Evolutionary conservation across 192 early-diverging fungal species (phyloP).

Genomic region (Coemansia furcata): DNA sequence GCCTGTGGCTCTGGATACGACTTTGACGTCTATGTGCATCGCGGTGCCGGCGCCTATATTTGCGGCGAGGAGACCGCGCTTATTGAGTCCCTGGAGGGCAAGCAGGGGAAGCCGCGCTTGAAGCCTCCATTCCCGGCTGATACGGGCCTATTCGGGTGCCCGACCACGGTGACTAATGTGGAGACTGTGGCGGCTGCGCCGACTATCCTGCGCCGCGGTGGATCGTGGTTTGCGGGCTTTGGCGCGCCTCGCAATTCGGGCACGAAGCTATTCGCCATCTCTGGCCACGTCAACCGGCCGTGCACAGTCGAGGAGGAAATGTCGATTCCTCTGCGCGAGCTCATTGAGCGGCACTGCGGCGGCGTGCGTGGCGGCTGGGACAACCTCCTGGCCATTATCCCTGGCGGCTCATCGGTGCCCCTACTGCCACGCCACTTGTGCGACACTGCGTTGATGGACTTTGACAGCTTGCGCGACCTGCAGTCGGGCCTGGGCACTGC

Average conservation of each 20-base stretch:
- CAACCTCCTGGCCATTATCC: constrained; percentile 95
- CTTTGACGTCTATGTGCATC: constrained; percentile 97
- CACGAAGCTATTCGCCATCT: constrained; percentile 97
- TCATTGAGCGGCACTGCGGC: constrained; percentile 93
- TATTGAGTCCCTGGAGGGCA: constrained; percentile 91
- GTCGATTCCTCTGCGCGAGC: constrained; percentile 91
- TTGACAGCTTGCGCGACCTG: constrained; percentile 93
- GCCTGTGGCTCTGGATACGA: constrained; percentile 95
- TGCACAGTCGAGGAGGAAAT: constrained; percentile 99
- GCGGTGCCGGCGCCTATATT: constrained; percentile 96
- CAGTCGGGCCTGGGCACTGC: constrained; percentile 94
- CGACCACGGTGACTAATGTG: constrained; percentile 99
- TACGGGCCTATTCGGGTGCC: constrained; percentile 97
- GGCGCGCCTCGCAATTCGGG: constrained; percentile 91
- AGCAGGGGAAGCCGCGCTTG: constrained; percentile 97
- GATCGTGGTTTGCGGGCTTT: constrained; percentile 91
- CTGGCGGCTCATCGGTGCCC: constrained; percentile 94
- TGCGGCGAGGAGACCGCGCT: constrained; percentile 95
- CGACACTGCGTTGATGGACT: constrained; percentile 96
- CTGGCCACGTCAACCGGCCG: constrained; percentile 97
- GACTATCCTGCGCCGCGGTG: constrained; percentile 87
- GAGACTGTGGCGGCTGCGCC: constrained; percentile 99
- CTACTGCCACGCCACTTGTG: constrained; percentile 82
- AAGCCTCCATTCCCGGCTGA: constrained; percentile 99
- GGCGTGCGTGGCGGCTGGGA: constrained; percentile 99